Evolutionary conservation across 139 green algal species (phyloP), one percentile per base, ranked within the genome.

Genomic region (Chlorella sp.): DNA sequence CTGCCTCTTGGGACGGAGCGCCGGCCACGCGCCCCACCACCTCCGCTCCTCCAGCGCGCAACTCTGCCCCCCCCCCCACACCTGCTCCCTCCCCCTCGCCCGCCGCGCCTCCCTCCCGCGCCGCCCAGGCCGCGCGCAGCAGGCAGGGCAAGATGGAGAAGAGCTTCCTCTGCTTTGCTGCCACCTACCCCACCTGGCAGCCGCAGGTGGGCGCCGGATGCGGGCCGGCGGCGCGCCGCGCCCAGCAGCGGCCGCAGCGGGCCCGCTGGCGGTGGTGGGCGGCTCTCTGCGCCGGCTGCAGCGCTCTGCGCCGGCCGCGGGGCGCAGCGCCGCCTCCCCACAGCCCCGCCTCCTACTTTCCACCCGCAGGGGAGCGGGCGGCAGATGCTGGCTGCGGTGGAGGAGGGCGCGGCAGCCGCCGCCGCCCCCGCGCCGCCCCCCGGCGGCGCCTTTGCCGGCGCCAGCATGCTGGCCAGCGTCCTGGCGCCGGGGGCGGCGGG

Each of bases 131-230:
- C 78, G 19, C 58, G 23, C 82, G 87, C 50, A 91, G 81, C 64
- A 59, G 77, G 51, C 90, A 98, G 67, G 93, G 94, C 48, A 99
- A 99, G 80, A 89, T 98, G 86, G 95, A 98, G 79, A 97, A 97
- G 79, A 93, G 82, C 31, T 91, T 99, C 58, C 65, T 98, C 8
- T 94, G 84, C 23, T 99, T 98, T 82, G 86, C 87, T 1, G 84
- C 89, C 19, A 92, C 86, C n/a, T 98, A 98, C 83, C 93, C 92
- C 2, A 87, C 81, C 2, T 98, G 94, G 94, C 66, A 76, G 43
- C 74, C 74, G 27, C 60, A 42, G 33, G 60, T 21, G 63, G 73
- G 56, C 9, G 56, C 56, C 55, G 0, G 41, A 60, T 61, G 35
- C 56, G 12, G 63, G 55, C 14, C 55, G 69, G 42, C n/a, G n/a